Base-by-base conservation (phyloP, 306 rosid species). In the Cercis canadensis region DNA sequence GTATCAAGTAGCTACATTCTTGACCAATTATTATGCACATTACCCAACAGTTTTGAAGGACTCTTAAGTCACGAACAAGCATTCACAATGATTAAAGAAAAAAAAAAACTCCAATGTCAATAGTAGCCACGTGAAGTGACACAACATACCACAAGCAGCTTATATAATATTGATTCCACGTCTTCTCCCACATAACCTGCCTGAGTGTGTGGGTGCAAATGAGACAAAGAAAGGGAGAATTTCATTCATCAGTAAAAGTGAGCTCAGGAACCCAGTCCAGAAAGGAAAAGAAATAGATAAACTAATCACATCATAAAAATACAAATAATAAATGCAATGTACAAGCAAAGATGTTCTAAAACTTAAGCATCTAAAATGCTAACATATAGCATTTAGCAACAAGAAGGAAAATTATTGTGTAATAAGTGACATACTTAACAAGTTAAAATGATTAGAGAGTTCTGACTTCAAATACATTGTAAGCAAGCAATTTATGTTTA, bases 171-270 rank as follows among this genome's bases (percentile, higher is more conserved):
- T 50, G 95, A 88, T 56, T 86, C 95, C 50, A 86, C 91, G 41
- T 88, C 95, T 64, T 88, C 91, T 72, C 95, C 91, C 50, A 82
- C 95, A 77, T 88, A 88, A 68, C 95, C 95, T 29, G 95, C 95
- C 91, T 88, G 85, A 58, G 43, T 8, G 44, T 4, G 36, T 9
- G 5, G 31, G 52, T 13, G 33, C 53, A 19, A 49, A 16, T 33
- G 24, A 18, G 46, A 33, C 57, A 40, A 51, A 16, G 44, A 12
- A 31, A 54, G 14, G 9, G 13, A 57, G 58, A 54, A 18, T 32
- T 43, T 15, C 21, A 74, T 16, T 37, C 17, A 44, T 72, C 51
- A 72, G 51, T 32, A 21, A 58, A 43, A 52, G 9, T 61, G 8
- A 49, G 55, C 49, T 10, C 18, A 39, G 21, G 6, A 8, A 29